These are phyloP conservation scores for Diaporthe sp. DNA, from an alignment of 2,329 filamentous ascomycete genomes.

Conservation along the genomic window DNA sequence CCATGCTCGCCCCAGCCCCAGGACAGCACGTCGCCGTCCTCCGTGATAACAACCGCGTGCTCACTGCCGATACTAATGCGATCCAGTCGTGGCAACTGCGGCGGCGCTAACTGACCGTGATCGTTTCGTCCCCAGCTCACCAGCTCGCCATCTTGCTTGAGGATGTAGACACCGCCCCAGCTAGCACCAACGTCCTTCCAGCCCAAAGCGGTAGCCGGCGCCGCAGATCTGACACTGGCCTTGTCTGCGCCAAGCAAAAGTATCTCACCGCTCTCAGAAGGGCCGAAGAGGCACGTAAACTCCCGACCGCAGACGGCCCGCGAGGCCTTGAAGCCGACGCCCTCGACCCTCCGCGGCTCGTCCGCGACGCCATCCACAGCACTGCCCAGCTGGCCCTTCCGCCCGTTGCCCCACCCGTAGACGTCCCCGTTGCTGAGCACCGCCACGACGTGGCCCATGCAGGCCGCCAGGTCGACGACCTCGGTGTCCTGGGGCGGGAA, in stretches of 20 bases:
- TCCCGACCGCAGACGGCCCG: slow-evolving; percentile 85
- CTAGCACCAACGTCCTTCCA: slow-evolving; percentile 81
- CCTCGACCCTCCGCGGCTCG: slow-evolving; percentile 71
- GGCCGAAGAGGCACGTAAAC: slow-evolving; percentile 80
- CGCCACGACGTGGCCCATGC: slow-evolving; percentile 82
- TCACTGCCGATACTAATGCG: slow-evolving; percentile 89
- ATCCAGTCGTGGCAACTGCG: slow-evolving; percentile 67
- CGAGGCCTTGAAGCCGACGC: slow-evolving; percentile 70
- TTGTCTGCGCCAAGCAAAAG: slow-evolving; percentile 81
- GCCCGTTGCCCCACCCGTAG: slow-evolving; percentile 89
- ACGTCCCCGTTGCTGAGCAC: slow-evolving; percentile 81
- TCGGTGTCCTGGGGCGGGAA: slow-evolving; percentile 73
- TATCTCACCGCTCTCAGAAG: slow-evolving; percentile 68
- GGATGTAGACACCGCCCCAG: slow-evolving; percentile 85
- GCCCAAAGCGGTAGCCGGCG: slow-evolving; percentile 63
- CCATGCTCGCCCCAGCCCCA: slow-evolving; percentile 99
- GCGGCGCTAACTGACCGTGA: slow-evolving; percentile 82
- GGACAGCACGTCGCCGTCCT: slow-evolving; percentile 75
- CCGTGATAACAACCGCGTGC: slow-evolving; percentile 82
- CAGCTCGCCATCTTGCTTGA: slow-evolving; percentile 71
- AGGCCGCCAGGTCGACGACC: slow-evolving; percentile 76
- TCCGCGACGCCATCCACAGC: slow-evolving; percentile 63
- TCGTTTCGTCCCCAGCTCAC: slow-evolving; percentile 87
- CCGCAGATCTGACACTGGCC: slow-evolving; percentile 72
- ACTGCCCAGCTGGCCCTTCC: slow-evolving; percentile 85